A percentile compares a stretch with the other conserved stretches of the same genome.
Evolutionary conservation across 2,329 filamentous ascomycete genomes (phyloP).

Genomic region (Geosmithia morbida): DNA sequence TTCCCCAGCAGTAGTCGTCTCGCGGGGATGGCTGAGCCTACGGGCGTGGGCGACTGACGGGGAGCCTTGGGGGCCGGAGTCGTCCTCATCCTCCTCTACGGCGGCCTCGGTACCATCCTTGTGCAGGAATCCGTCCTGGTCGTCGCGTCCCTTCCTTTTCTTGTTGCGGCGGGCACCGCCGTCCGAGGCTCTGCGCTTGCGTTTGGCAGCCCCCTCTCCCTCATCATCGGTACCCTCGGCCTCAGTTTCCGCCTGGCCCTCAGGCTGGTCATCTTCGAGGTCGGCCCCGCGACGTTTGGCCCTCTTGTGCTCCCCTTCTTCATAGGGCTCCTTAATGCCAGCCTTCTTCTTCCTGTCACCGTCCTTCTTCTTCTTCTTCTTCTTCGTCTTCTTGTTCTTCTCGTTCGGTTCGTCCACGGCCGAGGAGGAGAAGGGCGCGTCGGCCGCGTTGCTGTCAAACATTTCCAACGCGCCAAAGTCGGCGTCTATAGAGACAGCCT

Average conservation of each 20-base stretch:
- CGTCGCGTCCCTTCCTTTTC: conserved; percentile 14
- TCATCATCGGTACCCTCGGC: background rate
- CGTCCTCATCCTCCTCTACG: conserved; percentile 7
- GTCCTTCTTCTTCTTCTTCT: conserved; percentile 15
- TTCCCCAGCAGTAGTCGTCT: conserved; percentile 9
- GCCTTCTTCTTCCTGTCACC: conserved; percentile 10
- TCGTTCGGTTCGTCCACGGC: conserved; percentile 4
- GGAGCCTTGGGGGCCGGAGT: conserved; percentile 10
- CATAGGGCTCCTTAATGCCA: conserved; percentile 3
- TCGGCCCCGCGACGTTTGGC: background rate
- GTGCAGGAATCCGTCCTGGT: conserved; percentile 6
- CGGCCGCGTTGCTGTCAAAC: conserved; percentile 20
- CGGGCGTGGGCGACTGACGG: conserved; percentile 12
- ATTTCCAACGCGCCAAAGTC: conserved; percentile 19
- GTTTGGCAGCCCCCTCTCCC: background rate
- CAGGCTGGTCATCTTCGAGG: background rate
- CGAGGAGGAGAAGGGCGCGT: conserved; percentile 13
- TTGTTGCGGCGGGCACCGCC: conserved; percentile 10
- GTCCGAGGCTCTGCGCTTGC: conserved; percentile 2
- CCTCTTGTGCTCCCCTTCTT: background rate
- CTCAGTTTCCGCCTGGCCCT: background rate
- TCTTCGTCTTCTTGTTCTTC: conserved; percentile 5
- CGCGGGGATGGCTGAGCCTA: conserved; percentile 9
- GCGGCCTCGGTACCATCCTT: conserved; percentile 7
- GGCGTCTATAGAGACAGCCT: conserved; percentile 4